Percentiles rank a stretch among this genome's conserved stretches.
These are phyloP conservation scores for Anthoceros angustus DNA, from an alignment of 225 moss, liverwort and hornwort genomes.

Conservation along the genomic window DNA sequence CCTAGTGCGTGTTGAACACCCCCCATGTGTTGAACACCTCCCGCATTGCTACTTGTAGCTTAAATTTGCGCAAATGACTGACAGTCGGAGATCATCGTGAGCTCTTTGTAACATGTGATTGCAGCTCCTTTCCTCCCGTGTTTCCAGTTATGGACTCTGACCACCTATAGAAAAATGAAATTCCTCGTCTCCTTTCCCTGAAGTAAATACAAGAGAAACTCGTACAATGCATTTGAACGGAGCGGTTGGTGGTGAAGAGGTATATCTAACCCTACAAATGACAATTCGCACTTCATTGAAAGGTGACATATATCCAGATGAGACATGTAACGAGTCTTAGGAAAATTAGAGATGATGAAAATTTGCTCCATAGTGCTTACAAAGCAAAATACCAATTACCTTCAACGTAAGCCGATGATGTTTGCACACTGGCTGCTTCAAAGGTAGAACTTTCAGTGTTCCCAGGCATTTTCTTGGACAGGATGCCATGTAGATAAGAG, in stretches of 20 bases:
- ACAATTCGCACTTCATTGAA: slow-evolving; percentile 47
- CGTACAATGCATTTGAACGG: background rate
- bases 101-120: slow-evolving; percentile 86
- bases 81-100: slow-evolving; percentile 59
- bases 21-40: too few species aligned
- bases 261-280: slow-evolving; percentile 41
- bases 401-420: slow-evolving; percentile 70
- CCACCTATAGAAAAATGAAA: slow-evolving; percentile 24
- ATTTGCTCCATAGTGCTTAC: background rate
- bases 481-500: slow-evolving; percentile 68
- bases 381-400: slow-evolving; percentile 14
- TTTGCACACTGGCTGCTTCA: slow-evolving; percentile 60
- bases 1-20: too few species aligned
- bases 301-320: slow-evolving; percentile 76
- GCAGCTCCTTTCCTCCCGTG: slow-evolving; percentile 86
- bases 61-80: slow-evolving; percentile 63
- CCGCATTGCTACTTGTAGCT: slow-evolving; percentile 42
- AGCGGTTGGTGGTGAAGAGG: background rate
- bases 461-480: slow-evolving; percentile 87
- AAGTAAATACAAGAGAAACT: background rate
- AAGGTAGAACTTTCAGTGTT: slow-evolving; percentile 56
- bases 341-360: slow-evolving; percentile 12
- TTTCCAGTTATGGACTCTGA: slow-evolving; percentile 84
- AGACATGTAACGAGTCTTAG: background rate
- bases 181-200: background rate